Base-by-base conservation (phyloP, 345 rosid genomes). In the Toxicodendron radicans region DNA sequence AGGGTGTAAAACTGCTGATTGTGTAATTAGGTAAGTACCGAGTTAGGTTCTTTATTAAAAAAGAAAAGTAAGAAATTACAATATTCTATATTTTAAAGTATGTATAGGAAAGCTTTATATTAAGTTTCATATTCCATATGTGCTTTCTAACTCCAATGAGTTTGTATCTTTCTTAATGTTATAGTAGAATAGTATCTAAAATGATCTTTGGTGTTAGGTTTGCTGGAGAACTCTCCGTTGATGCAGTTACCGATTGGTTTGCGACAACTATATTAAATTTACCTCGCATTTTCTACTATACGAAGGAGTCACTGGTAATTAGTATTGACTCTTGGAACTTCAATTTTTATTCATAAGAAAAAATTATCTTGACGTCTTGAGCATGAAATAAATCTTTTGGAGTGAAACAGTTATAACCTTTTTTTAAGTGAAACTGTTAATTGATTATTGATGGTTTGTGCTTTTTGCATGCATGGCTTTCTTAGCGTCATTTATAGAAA, bases 281-380 rank as follows among this genome's bases (percentile, higher is more conserved):
- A 76, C 99, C 99, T 70, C 91, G 97, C 78, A 88, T 95, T 81
- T 87, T 86, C 70, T 95, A 88, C 84, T 77, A 91, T 75, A 83
- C 97, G 62, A 91, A 85, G 86, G 99, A 95, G 72, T 76, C 99
- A 76, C 76, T 95, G 91, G 99, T 95, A 90, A 79, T 78, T 70
- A 23, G 9, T 54, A 12, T 20, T 43, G 23, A 46, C 62, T 35
- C 64, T 78, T 51, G 45, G 20, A 52, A 60, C 64, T 71, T 10
- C 33, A 69, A 64, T 4, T 45, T 24, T 30, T 16, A 23, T n/a
- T 9, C 58, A 43, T 10, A 18, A 33, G 23, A 10, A 67, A 51
- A 68, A 17, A 27, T 23, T 10, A 49, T 1, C 7, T 30, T 49
- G 27, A 68, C 16, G 30, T 30, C 23, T 11, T 52, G 3, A 7